Conservation (phyloP, 2,329 filamentous ascomycete genomes). For the Waltergamsia citrina region DNA sequence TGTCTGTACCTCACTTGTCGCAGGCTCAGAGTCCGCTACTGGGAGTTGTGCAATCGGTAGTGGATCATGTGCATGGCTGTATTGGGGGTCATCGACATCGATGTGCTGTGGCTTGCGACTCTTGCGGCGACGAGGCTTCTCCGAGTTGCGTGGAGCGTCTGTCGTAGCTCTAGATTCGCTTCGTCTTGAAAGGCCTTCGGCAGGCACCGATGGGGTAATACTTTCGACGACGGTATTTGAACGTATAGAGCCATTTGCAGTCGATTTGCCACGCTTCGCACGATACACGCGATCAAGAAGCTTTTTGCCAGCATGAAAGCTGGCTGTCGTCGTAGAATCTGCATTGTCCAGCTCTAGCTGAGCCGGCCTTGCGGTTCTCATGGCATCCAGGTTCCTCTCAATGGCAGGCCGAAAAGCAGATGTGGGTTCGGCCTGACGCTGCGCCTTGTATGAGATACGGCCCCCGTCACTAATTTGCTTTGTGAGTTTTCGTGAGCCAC, state of each 20-base stretch:
- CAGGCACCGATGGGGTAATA: constrained; percentile 2
- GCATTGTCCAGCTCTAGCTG: constrained; percentile 42
- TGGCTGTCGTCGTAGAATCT: constrained; percentile 19
- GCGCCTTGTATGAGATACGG: not conserved
- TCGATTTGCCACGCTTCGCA: not conserved
- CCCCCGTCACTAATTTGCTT: not conserved
- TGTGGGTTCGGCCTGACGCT: not conserved
- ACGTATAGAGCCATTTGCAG: not conserved
- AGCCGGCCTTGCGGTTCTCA: constrained; percentile 18
- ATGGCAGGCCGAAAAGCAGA: not conserved
- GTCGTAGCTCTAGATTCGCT: no score
- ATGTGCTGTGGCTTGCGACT: constrained; percentile 29
- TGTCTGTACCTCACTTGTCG: constrained; percentile 5
- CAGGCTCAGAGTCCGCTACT: not conserved
- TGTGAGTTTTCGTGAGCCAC: not conserved
- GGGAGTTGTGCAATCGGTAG: constrained; percentile 15
- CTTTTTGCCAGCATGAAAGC: constrained; percentile 42
- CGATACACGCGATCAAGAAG: constrained; percentile 10
- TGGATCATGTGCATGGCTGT: constrained; percentile 43
- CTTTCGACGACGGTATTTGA: not conserved
- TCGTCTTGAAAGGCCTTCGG: no score
- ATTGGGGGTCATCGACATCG: constrained; percentile 42
- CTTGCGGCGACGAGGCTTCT: constrained; percentile 37
- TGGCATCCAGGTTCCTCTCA: not conserved
- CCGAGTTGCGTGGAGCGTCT: no score